A percentile compares a stretch with the other conserved stretches of the same genome.
Evolutionary conservation across 1,139 yeast species (phyloP).

Genomic region (Hyphopichia burtonii): DNA sequence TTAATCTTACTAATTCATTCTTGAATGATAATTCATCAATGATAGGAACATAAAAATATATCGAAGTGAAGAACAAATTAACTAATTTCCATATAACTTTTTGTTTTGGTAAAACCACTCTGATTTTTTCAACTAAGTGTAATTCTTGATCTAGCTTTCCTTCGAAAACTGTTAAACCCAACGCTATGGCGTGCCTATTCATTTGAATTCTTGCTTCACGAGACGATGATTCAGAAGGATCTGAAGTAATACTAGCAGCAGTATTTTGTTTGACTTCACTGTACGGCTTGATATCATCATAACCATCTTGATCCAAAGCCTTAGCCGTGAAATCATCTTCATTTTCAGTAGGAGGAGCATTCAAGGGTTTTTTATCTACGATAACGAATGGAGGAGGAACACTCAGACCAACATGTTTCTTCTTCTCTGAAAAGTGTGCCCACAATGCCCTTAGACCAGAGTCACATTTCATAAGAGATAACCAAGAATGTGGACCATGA

Average conservation of each 20-base stretch:
- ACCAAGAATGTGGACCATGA: slow-evolving; percentile 43
- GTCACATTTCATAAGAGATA: slow-evolving; percentile 37
- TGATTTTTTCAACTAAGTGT: slow-evolving; percentile 25
- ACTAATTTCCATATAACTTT: slow-evolving; percentile 41
- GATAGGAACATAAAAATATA: slow-evolving; percentile 44
- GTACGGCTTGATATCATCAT: slow-evolving; percentile 19
- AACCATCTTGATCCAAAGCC: slow-evolving; percentile 18
- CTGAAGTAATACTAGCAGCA: not conserved
- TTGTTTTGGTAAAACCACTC: slow-evolving; percentile 35
- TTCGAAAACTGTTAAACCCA: slow-evolving; percentile 23
- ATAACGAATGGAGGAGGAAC: not conserved
- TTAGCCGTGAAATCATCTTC: slow-evolving; percentile 6
- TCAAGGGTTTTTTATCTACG: not conserved
- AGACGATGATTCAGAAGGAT: slow-evolving; percentile 7
- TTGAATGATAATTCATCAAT: slow-evolving; percentile 33
- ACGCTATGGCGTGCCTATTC: slow-evolving; percentile 17
- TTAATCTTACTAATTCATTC: slow-evolving; percentile 15
- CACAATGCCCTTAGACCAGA: slow-evolving; percentile 20
- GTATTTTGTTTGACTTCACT: slow-evolving; percentile 22
- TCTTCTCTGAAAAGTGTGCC: slow-evolving; percentile 2
- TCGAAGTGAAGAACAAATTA: slow-evolving; percentile 35
- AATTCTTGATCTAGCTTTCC: slow-evolving; percentile 24
- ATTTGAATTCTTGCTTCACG: slow-evolving; percentile 10
- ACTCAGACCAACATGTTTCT: not conserved
- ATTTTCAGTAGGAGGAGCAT: not conserved